Base-by-base conservation (phyloP, 257 asterid species). In the Euphrasia confusa region DNA sequence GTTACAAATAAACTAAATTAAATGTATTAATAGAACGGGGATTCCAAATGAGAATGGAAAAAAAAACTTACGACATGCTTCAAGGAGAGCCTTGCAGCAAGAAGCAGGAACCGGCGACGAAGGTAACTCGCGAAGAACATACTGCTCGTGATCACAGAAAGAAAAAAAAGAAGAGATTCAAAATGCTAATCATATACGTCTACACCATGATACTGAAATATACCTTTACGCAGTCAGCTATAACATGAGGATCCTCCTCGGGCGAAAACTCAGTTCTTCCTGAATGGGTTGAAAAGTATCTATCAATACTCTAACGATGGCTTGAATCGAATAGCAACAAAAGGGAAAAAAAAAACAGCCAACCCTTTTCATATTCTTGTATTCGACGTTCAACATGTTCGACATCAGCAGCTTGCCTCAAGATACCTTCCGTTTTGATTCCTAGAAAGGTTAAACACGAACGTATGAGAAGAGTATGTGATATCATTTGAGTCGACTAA, bases 81-180 rank as follows among this genome's bases (percentile, higher is more conserved):
- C 99, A 64, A 93, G 78, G 54, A 93, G 92, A 55, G 99, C 97
- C 74, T 87, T 93, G 90, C 99, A 93, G 79, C 99, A 93, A 78
- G 99, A 89, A 68, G 97, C 99, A 47, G 99, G 99, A 74, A 93
- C 94, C 42, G 99, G 99, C 64, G 96, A 82, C 54, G 99, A 93
- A 76, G 99, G 95, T 69, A 93, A 73, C 84, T 93, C 99, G 54
- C 99, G 88, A 60, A 93, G 89, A 75, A 89, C 84, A 71, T 83
- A 87, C 99, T 93, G 84, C 66, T 67, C 63, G 58, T 30, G 60
- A 63, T 35, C 66, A 47, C 54, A 67, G 57, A 68, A 21, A 58
- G 24, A 70, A 60, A 68, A 68, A 58, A 28, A 70, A 11, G 50
- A 44, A 44, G 6, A 65, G 47, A 64, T 56, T 63, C 54, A 65